A percentile compares a stretch with the other conserved stretches of the same genome.
Conservation (phyloP, 106 monocot species). For the Acorus calamus region DNA sequence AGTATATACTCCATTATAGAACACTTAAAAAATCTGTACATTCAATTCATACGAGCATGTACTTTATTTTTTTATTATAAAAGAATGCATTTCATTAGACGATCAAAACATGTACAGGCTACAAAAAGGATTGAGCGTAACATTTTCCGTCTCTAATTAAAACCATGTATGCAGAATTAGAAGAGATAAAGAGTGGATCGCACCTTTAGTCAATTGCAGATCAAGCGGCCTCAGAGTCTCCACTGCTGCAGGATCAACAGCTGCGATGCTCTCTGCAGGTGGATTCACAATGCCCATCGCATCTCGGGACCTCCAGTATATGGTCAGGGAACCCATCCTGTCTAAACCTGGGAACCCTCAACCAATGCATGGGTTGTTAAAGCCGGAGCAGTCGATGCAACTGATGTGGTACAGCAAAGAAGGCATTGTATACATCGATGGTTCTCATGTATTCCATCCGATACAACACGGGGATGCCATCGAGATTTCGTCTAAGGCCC, state of each 20-base stretch:
- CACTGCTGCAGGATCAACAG: constrained; percentile 89
- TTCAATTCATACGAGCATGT: too few relatives aligned
- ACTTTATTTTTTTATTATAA: too few relatives aligned
- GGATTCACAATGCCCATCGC: constrained; percentile 66
- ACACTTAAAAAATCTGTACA: too few relatives aligned
- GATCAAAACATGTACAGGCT: too few relatives aligned
- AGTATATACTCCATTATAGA: too few relatives aligned
- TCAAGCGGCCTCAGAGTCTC: constrained; percentile 84
- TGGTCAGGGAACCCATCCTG: constrained; percentile 83
- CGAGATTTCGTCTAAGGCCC: constrained; percentile 56
- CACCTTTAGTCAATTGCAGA: constrained; percentile 47
- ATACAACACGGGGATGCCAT: constrained; percentile 64
- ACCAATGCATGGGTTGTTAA: constrained; percentile 62
- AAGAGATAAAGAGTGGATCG: constrained; percentile 5
- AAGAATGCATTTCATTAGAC: too few relatives aligned
- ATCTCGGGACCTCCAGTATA: constrained; percentile 68
- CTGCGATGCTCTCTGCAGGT: constrained; percentile 93
- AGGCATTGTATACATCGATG: constrained; percentile 73
- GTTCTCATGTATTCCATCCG: constrained; percentile 57
- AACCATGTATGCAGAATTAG: constrained; percentile 29
- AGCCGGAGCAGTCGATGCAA: constrained; percentile 32
- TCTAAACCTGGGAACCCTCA: constrained; percentile 19
- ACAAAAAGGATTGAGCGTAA: background rate
- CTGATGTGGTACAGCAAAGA: constrained; percentile 61
- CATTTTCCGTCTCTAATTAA: background rate